phyloP scores from a whole-genome alignment of 345 rosid species.

The Balakata baccata region DNA sequence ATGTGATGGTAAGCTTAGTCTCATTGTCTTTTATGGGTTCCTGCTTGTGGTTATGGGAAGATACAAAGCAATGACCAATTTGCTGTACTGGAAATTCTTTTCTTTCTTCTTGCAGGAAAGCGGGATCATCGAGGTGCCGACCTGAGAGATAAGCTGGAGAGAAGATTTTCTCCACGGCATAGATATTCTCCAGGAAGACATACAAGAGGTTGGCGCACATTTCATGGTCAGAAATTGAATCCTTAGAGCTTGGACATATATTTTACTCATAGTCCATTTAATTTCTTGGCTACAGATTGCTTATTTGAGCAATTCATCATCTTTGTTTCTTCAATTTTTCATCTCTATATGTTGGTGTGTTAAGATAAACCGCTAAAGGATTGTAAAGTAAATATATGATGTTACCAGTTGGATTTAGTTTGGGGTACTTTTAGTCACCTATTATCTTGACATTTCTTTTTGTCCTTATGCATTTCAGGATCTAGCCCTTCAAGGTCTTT shows the following conservation, averaged over 20 bases:
- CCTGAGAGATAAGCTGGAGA: constrained; percentile 77
- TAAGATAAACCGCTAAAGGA: not conserved
- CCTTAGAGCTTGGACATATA: not conserved
- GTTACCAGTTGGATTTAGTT: not conserved
- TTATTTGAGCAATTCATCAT: not conserved
- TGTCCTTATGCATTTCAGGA: constrained; percentile 45
- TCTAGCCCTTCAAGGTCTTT: constrained; percentile 53
- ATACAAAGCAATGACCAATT: constrained; percentile 17
- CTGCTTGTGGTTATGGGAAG: constrained; percentile 28
- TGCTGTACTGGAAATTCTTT: constrained; percentile 31
- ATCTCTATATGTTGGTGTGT: not conserved
- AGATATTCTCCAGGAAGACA: constrained; percentile 54
- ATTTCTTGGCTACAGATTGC: constrained; percentile 1
- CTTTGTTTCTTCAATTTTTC: not conserved
- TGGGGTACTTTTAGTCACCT: not conserved
- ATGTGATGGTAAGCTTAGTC: constrained; percentile 50
- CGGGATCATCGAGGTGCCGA: constrained; percentile 56
- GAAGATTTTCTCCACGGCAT: constrained; percentile 59
- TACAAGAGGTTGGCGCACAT: constrained; percentile 40
- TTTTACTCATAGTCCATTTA: not conserved
- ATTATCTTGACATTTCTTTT: not conserved
- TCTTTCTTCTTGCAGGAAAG: constrained; percentile 52
- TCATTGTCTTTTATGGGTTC: constrained; percentile 22
- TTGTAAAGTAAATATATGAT: not conserved
- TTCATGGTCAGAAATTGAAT: constrained; percentile 49